Evolutionary conservation across 2,329 filamentous ascomycete species (phyloP), one percentile per base, ranked within the genome.

Genomic region (Pseudogymnoascus sp.): DNA sequence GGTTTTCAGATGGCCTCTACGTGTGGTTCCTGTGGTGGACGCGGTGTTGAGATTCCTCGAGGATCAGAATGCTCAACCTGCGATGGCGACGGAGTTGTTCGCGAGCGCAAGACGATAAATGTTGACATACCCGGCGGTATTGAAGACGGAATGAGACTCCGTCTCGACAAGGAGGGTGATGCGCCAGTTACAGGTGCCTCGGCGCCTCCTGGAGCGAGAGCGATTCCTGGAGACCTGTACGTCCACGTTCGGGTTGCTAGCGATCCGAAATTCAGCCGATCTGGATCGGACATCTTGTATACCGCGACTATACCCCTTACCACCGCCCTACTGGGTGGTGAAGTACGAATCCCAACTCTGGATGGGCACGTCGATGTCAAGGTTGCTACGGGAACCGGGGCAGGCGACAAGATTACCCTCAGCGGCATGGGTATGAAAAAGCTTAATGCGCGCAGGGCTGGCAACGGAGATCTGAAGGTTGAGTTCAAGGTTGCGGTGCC

Each of bases 401-500:
- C 92, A 1, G 94, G 94, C 60, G 94, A 99, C 72, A 90, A 87
- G 74, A 87, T 97, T 70, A 96, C 91, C 1, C 79, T 99, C 15
- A 80, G 85, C 1, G 93, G 93, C 5, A 92, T 91, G 88, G 94
- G 94, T 64, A 97, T 99, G 93, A 92, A 89, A 76, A 88, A 89
- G 69, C 80, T 99, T 9, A 81, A 83, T 65, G 80, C 82, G 15
- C 82, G 90, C 58, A 82, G 86, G 62, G 84, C 81, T 33, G 82
- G 81, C 39, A 84, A 82, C 31, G 94, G 94, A 66, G 94, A 99
- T 72, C 77, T 99, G 64, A 88, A 86, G 72, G 92, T 99, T 5
- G 93, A 99, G 74, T 99, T 96, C 82, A 91, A 91, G 74, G 90
- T 99, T 52, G 79, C 84, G 61, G 96, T 97, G 90, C 94, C 94